Conservation (phyloP, 257 asterid species). For the Solanum commersonii region DNA sequence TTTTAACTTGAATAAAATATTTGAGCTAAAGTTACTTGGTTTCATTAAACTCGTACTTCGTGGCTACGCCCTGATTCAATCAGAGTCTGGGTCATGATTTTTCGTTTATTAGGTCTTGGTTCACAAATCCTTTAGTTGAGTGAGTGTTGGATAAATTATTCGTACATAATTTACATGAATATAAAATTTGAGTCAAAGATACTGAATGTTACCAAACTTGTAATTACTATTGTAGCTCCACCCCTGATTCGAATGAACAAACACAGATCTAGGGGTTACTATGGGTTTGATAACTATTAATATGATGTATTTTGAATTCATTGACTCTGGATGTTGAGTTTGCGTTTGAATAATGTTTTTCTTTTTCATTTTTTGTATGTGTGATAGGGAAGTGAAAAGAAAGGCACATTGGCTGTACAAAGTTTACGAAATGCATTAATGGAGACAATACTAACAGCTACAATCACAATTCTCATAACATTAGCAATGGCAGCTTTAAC, state of each 20-base stretch:
- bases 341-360: fast-evolving
- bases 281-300: background rate
- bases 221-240: background rate
- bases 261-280: background rate
- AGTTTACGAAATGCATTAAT: slow-evolving; percentile 69
- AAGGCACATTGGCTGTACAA: slow-evolving; percentile 68
- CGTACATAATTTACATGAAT: background rate
- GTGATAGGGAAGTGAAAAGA: slow-evolving; percentile 55
- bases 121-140: background rate
- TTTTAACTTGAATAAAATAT: background rate
- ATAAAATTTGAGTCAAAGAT: background rate
- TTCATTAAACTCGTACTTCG: fast-evolving
- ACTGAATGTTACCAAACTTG: background rate
- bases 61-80: background rate
- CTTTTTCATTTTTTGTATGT: fast-evolving
- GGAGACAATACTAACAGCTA: slow-evolving; percentile 60
- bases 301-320: background rate
- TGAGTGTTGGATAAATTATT: background rate
- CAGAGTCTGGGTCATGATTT: background rate
- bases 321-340: background rate
- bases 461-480: slow-evolving; percentile 39
- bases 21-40: background rate
- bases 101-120: background rate
- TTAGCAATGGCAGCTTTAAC: slow-evolving; percentile 51
- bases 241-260: background rate